Base-by-base conservation (phyloP, 495 filamentous ascomycete genomes). In the Podospora tetraspora region DNA sequence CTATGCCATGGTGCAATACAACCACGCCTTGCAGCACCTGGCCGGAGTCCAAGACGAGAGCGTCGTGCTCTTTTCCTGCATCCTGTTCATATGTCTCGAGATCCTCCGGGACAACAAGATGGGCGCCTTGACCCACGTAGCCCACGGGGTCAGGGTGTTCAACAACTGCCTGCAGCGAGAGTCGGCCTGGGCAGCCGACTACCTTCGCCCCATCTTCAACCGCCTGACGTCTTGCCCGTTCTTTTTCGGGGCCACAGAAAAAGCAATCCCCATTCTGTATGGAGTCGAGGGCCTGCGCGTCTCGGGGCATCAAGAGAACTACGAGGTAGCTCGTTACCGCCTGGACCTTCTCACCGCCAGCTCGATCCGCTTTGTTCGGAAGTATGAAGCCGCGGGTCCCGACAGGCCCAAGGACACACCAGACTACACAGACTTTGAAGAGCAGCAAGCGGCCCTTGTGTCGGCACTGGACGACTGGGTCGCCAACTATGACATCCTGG, bases 71-170 rank as follows among this genome's bases (percentile, higher is more conserved):
- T 78, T 86, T 9, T 82, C 79, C n/a, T 87, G 85, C 64, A 74
- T 85, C 12, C 74, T 87, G 59, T 87, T 86, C 60, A 83, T 85
- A 30, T 86, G 84, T 69, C 83, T 87, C 57, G 85, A 87, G 68
- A 76, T 79, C 11, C 70, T 87, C 5, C 79, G 81, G 22, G 84
- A 79, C 3, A 79, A 85, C 71, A 72, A 75, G 8, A 60, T 75
- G 10, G 78, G 75, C 2, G 83, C 82, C 23, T 73, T 81, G n/a
- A 62, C 66, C 19, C 75, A 84, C 22, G 80, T 75, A 63, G 74
- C 73, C 37, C 78, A 84, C 66, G 82, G 81, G 43, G 70, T 77
- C 67, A 67, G 61, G 22, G 77, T 80, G 29, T 69, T 79, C 12
- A 72, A 76, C 19, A 58, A 67, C 52, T 34, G 57, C 61, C 57